These are phyloP conservation scores for Pichia sp. DNA, from an alignment of 1,139 yeast species.

Conservation along the genomic window DNA sequence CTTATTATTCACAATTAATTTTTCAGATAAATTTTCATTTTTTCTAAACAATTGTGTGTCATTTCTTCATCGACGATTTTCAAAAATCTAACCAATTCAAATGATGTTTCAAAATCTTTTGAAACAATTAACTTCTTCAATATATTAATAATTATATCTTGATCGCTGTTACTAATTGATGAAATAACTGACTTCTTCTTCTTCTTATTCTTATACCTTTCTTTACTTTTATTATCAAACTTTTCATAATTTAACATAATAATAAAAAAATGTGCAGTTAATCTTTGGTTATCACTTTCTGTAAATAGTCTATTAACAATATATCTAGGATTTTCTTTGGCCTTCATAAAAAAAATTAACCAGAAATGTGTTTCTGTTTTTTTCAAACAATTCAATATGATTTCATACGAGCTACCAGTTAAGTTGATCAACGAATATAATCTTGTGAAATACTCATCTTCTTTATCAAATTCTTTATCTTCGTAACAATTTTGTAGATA, in stretches of 20 bases:
- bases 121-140: conserved; percentile 36
- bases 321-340: conserved; percentile 35
- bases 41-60: conserved; percentile 21
- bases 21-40: conserved; percentile 16
- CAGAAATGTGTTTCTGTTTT: conserved; percentile 63
- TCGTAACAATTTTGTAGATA: conserved; percentile 29
- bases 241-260: conserved; percentile 40
- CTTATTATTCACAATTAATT: background rate
- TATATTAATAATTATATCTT: conserved; percentile 35
- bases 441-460: conserved; percentile 25
- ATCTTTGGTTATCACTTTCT: conserved; percentile 34
- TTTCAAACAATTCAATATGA: conserved; percentile 37
- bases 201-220: conserved; percentile 10
- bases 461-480: conserved; percentile 20
- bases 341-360: conserved; percentile 42
- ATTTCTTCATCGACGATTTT: conserved; percentile 36
- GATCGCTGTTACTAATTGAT: conserved; percentile 25
- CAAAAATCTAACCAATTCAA: conserved; percentile 41
- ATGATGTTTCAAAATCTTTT: conserved; percentile 43
- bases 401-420: conserved; percentile 30
- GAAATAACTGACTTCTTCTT: conserved; percentile 6
- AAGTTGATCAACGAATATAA: conserved; percentile 25
- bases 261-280: conserved; percentile 39
- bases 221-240: conserved; percentile 14
- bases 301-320: conserved; percentile 33